A percentile compares a stretch with the other conserved stretches of the same genome.
Conservation (phyloP, 495 filamentous ascomycete species). For the Xylaria venustula region DNA sequence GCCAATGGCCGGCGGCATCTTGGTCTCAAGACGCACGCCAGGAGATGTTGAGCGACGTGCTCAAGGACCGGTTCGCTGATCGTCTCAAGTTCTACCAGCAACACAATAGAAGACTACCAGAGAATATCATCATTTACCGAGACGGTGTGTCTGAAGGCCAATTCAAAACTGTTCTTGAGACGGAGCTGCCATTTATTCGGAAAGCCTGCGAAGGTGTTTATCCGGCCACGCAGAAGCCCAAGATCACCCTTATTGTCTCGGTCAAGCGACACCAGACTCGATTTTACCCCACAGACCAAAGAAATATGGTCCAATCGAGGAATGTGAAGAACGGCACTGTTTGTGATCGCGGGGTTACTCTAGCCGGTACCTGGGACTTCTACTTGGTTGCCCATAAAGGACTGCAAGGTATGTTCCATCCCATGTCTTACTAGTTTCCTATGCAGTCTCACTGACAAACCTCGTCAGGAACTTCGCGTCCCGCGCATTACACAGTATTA, state of each 20-base stretch:
- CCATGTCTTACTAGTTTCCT: background rate
- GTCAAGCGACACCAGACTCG: constrained; percentile 91
- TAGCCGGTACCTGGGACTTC: constrained; percentile 76
- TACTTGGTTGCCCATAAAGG: constrained; percentile 83
- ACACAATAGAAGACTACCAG: constrained; percentile 56
- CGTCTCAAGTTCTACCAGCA: constrained; percentile 61
- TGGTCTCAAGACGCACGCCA: constrained; percentile 53
- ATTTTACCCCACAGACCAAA: constrained; percentile 64
- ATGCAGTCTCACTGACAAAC: background rate
- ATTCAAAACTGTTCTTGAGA: constrained; percentile 61
- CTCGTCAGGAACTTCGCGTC: constrained; percentile 65
- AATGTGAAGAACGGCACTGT: constrained; percentile 78
- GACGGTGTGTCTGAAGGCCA: constrained; percentile 91
- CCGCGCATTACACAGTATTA: constrained; percentile 76
- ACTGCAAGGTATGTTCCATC: constrained; percentile 59
- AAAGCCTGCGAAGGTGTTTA: constrained; percentile 60
- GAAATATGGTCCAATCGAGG: constrained; percentile 44
- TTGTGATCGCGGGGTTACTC: constrained; percentile 83
- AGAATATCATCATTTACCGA: constrained; percentile 81
- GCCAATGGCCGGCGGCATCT: constrained; percentile 67
- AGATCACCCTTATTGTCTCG: constrained; percentile 63
- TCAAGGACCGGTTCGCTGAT: constrained; percentile 52
- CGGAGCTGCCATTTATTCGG: constrained; percentile 44
- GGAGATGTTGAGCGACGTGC: constrained; percentile 61
- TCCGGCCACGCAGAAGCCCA: constrained; percentile 48